Evolutionary conservation across 2,329 filamentous ascomycete genomes (phyloP).

Genomic region (Hypoxylon sp.): DNA sequence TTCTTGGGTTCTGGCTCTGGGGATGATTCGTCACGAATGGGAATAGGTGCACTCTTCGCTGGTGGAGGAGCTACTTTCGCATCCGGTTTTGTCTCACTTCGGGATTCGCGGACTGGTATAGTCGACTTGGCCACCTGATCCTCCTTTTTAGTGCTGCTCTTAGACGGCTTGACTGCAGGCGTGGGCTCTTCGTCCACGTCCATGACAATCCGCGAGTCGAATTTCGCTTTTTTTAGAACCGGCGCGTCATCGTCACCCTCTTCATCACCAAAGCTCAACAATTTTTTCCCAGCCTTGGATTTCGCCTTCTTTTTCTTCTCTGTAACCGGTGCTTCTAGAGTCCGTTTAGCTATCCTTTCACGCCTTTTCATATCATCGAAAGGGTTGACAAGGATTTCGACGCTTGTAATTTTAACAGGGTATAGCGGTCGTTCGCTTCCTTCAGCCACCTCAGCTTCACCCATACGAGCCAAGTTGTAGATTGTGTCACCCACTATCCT

Average conservation of each 20-base stretch:
- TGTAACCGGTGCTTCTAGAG: conserved; percentile 60
- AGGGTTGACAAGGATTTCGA: conserved; percentile 85
- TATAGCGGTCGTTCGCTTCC: conserved; percentile 88
- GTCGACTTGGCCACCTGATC: conserved; percentile 50
- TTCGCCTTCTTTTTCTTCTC: conserved; percentile 74
- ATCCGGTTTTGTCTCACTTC: conserved; percentile 42
- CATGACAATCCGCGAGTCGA: conserved; percentile 81
- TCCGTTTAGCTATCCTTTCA: conserved; percentile 68
- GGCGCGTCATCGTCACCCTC: conserved; percentile 73
- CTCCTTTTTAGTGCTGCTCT: conserved; percentile 53
- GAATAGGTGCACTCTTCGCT: conserved; percentile 47
- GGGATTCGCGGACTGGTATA: conserved; percentile 51
- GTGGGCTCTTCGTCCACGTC: conserved; percentile 63
- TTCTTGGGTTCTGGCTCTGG: conserved; percentile 56
- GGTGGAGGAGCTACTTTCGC: conserved; percentile 41
- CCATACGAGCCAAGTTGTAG: conserved; percentile 95
- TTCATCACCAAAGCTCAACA: conserved; percentile 83
- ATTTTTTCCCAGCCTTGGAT: conserved; percentile 80
- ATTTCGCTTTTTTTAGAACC: conserved; percentile 81
- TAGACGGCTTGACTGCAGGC: conserved; percentile 48
- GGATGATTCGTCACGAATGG: conserved; percentile 53
- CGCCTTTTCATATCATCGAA: conserved; percentile 86
- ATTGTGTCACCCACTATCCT: conserved; percentile 93
- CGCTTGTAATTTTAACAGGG: conserved; percentile 80
- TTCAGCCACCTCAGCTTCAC: conserved; percentile 84